These are phyloP conservation scores for Copromyces sp. DNA, from an alignment of 495 filamentous ascomycete genomes.

Conservation along the genomic window DNA sequence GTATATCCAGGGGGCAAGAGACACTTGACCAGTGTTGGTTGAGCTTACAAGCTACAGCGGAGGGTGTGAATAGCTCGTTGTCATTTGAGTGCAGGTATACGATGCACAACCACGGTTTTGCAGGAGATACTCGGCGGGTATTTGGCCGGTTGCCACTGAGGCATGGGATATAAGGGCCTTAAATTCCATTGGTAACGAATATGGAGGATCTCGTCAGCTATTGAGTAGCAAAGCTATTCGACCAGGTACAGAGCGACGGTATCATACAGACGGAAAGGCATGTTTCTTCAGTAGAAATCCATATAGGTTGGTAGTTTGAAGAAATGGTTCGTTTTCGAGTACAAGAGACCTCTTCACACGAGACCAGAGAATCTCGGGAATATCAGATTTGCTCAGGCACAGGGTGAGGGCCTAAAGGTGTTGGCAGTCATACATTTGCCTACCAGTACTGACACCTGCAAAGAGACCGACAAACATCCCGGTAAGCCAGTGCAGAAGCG, in stretches of 20 bases:
- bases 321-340: no score
- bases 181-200: fast-evolving
- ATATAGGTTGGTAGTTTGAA: not conserved
- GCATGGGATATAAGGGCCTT: not conserved
- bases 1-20: not conserved
- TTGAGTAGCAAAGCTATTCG: not conserved
- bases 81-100: not conserved
- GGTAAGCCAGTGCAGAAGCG: no score
- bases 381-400: no score
- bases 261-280: not conserved
- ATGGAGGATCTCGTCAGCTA: not conserved
- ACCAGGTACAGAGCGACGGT: not conserved
- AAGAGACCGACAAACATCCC: no score
- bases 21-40: not conserved
- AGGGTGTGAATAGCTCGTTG: not conserved
- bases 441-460: no score
- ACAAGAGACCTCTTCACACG: no score
- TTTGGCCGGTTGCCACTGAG: not conserved
- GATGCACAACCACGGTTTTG: not conserved
- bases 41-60: not conserved
- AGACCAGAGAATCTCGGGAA: no score
- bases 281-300: not conserved
- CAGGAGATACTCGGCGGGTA: not conserved
- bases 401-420: no score
- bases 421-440: no score